These are phyloP conservation scores for Gryganskiella cystojenkinii DNA, from an alignment of 192 early-diverging fungal species.

Conservation along the genomic window DNA sequence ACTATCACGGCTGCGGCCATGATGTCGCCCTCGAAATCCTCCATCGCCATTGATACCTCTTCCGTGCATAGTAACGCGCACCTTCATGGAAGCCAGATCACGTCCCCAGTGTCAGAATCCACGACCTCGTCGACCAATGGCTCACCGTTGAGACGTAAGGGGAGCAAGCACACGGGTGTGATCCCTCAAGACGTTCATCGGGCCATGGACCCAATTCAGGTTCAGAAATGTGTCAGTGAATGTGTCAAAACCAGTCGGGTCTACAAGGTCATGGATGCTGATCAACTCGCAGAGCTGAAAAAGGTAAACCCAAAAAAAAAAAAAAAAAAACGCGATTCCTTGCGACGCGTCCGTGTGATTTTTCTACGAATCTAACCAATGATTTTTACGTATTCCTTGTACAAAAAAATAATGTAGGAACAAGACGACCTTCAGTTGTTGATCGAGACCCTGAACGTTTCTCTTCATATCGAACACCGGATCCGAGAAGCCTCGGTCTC, in stretches of 20 bases:
- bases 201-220: conserved; percentile 27
- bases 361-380: background rate
- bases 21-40: no score
- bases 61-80: no score
- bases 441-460: conserved; percentile 37
- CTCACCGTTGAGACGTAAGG: conserved; percentile 7
- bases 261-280: conserved; percentile 33
- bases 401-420: conserved; percentile 16
- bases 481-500: conserved; percentile 46
- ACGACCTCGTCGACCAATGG: background rate
- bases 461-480: conserved; percentile 29
- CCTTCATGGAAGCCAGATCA: background rate
- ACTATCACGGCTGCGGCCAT: no score
- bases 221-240: conserved; percentile 7
- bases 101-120: background rate
- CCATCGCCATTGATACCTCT: no score
- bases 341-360: background rate
- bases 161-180: conserved; percentile 5
- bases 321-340: background rate
- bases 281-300: conserved; percentile 28
- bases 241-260: conserved; percentile 32
- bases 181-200: conserved; percentile 40
- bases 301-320: conserved; percentile 20
- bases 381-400: no score
- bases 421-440: conserved; percentile 28